phyloP scores from a whole-genome alignment of 768 basidiomycete genomes.

The Termitomyces sp. region DNA sequence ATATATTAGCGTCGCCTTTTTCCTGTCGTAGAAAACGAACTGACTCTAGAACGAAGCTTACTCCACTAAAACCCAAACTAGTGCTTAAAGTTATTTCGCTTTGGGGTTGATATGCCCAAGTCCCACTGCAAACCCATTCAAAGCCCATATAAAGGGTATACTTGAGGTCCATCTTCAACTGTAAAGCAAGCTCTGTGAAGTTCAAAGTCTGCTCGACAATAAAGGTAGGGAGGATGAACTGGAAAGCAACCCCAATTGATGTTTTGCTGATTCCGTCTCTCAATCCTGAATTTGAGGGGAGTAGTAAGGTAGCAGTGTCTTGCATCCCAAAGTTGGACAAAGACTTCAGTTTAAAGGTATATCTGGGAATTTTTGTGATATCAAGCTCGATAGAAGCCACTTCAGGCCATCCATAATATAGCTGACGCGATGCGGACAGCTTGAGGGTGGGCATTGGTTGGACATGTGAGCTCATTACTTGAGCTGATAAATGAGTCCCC shows the following conservation, averaged over 20 bases:
- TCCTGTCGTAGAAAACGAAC: conserved; percentile 20
- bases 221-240: conserved; percentile 42
- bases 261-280: conserved; percentile 42
- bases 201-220: conserved; percentile 48
- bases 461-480: conserved; percentile 31
- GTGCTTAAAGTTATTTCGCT: conserved; percentile 40
- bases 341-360: conserved; percentile 41
- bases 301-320: conserved; percentile 17
- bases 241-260: conserved; percentile 46
- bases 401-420: conserved; percentile 46
- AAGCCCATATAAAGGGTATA: conserved; percentile 39
- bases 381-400: conserved; percentile 42
- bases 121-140: conserved; percentile 38
- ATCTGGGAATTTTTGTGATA: conserved; percentile 27
- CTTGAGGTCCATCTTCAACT: conserved; percentile 47
- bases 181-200: conserved; percentile 52
- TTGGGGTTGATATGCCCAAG: conserved; percentile 42
- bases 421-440: conserved; percentile 43
- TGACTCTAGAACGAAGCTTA: conserved; percentile 56
- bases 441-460: conserved; percentile 36
- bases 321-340: conserved; percentile 33
- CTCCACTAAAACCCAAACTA: conserved; percentile 40
- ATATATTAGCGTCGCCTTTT: background rate
- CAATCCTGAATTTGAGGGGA: conserved; percentile 51
- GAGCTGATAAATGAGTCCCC: conserved; percentile 40